These are phyloP conservation scores for Metarhizium humberi DNA, from an alignment of 2,329 filamentous ascomycete genomes.

Conservation along the genomic window DNA sequence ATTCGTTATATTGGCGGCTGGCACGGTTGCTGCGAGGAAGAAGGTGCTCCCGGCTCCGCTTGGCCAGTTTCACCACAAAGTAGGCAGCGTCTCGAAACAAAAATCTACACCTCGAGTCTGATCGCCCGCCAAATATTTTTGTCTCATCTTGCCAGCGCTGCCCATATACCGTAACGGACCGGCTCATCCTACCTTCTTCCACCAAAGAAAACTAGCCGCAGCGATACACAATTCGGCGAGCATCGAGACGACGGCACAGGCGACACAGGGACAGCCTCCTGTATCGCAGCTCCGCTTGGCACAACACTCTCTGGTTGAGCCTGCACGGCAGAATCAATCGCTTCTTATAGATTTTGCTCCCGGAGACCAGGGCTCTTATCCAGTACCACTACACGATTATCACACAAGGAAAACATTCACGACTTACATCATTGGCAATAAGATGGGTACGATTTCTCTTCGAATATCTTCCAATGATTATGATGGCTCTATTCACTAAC, in stretches of 20 bases:
- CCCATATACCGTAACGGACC: not conserved
- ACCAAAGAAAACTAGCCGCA: not conserved
- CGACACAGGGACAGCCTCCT: not conserved
- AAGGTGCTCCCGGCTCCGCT: not conserved
- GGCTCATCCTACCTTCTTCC: not conserved
- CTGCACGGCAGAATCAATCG: not conserved
- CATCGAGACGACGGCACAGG: not conserved
- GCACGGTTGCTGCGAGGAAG: not conserved
- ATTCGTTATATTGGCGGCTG: not conserved
- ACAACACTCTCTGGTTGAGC: not conserved
- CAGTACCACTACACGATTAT: not conserved
- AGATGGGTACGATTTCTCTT: not conserved
- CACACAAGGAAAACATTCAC: not conserved
- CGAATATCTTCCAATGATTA: not conserved
- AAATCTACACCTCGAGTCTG: not conserved
- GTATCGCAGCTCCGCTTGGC: not conserved
- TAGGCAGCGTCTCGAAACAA: not conserved
- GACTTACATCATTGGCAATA: not conserved
- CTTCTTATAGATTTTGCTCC: not conserved
- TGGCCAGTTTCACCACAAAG: not conserved
- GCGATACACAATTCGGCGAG: not conserved
- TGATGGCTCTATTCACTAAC: not conserved
- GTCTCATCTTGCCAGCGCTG: constrained; percentile 1
- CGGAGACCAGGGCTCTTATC: not conserved
- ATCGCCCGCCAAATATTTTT: constrained; percentile 1